phyloP scores from a whole-genome alignment of 768 basidiomycete genomes.

The Boletus patriciae region DNA sequence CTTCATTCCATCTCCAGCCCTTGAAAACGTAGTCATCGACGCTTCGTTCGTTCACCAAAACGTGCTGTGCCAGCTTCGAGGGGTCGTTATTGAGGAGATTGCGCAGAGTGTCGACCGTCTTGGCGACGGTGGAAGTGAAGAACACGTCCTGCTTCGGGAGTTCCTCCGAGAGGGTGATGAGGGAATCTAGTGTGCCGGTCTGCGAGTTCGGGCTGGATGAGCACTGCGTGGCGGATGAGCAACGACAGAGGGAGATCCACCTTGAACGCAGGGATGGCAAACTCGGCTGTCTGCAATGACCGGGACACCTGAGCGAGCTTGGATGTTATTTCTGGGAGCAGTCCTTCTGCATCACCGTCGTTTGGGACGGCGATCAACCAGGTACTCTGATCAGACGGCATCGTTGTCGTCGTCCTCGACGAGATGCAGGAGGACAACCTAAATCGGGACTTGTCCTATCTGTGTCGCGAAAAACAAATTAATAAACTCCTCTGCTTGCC shows the following conservation, averaged over 20 bases:
- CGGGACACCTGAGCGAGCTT: conserved; percentile 64
- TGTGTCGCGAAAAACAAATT: conserved; percentile 10
- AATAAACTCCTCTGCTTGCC: conserved; percentile 6
- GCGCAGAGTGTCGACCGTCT: conserved; percentile 91
- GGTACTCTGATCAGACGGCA: conserved; percentile 96
- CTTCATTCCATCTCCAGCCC: conserved; percentile 92
- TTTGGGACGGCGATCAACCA: conserved; percentile 89
- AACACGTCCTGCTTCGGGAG: conserved; percentile 87
- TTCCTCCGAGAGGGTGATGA: conserved; percentile 87
- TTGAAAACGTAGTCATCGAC: conserved; percentile 79
- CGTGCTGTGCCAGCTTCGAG: conserved; percentile 68
- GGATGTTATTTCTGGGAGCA: conserved; percentile 60
- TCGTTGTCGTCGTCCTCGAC: conserved; percentile 34
- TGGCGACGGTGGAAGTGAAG: conserved; percentile 87
- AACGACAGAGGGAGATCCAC: conserved; percentile 41
- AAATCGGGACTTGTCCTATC: conserved; percentile 15
- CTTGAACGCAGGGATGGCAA: conserved; percentile 88
- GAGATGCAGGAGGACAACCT: conserved; percentile 1
- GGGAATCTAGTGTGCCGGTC: conserved; percentile 92
- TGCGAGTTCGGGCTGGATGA: conserved; percentile 33
- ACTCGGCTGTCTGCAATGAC: conserved; percentile 47
- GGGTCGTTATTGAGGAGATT: conserved; percentile 89
- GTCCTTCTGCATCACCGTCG: conserved; percentile 80
- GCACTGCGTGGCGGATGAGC: background rate
- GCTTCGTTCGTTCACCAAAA: conserved; percentile 74